phyloP scores from a whole-genome alignment of 495 filamentous ascomycete species.

The Aspergillus bertholletiae region DNA sequence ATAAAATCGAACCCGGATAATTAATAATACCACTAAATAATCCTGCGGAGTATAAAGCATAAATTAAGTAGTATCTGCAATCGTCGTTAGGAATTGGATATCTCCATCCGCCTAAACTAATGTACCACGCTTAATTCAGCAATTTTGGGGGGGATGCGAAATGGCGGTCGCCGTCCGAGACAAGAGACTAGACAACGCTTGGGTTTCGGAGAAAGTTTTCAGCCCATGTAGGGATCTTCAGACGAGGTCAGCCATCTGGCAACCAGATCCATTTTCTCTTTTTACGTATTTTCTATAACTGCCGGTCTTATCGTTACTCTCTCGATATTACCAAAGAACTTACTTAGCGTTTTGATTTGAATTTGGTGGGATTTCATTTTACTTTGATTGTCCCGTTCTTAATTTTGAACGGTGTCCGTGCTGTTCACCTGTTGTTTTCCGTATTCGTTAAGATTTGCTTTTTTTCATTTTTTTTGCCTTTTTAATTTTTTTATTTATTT shows the following conservation, averaged over 20 bases:
- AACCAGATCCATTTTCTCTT: no score
- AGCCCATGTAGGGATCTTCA: constrained; percentile 12
- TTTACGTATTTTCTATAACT: neutral
- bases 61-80: neutral
- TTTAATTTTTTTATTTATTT: neutral
- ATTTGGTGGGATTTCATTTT: neutral
- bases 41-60: neutral
- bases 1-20: neutral
- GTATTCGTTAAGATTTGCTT: neutral
- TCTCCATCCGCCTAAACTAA: constrained; percentile 1
- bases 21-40: neutral
- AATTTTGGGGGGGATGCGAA: constrained; percentile 3
- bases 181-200: neutral
- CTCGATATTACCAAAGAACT: neutral
- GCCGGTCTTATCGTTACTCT: neutral
- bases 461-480: neutral
- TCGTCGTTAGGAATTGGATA: neutral
- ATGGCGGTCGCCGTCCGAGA: constrained; percentile 17
- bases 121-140: constrained; percentile 11
- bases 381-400: neutral
- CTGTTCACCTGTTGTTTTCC: neutral
- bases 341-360: no score
- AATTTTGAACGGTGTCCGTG: constrained; percentile 1
- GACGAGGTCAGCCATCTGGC: neutral
- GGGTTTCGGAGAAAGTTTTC: constrained; percentile 10